Percentiles rank a stretch among this genome's conserved stretches.
These are phyloP conservation scores for Bruguiera hainesii DNA, from an alignment of 441 rosid species.

Conservation along the genomic window DNA sequence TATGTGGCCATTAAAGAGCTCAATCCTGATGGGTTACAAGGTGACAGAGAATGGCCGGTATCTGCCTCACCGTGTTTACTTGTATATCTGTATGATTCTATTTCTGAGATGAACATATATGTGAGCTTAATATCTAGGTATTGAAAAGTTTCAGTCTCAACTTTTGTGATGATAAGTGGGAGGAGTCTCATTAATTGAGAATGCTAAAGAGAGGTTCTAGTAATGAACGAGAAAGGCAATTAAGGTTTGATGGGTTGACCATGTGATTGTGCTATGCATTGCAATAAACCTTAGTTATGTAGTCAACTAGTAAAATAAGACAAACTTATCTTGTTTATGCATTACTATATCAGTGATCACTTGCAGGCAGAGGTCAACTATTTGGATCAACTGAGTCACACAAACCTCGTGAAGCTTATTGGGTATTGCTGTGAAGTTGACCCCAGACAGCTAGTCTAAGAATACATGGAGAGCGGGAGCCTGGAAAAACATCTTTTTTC, in stretches of 20 bases:
- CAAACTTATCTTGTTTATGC: not conserved
- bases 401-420: slow-evolving; percentile 97
- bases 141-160: not conserved
- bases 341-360: slow-evolving; percentile 11
- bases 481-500: slow-evolving; percentile 91
- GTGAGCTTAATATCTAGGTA: not conserved
- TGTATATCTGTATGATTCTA: not conserved
- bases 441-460: slow-evolving; percentile 86
- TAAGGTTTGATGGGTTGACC: no score
- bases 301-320: no score
- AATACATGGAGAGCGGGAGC: slow-evolving; percentile 93
- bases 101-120: not conserved
- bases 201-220: not conserved
- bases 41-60: slow-evolving; percentile 99
- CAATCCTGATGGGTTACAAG: slow-evolving; percentile 89
- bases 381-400: slow-evolving; percentile 88
- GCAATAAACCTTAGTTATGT: no score
- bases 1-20: slow-evolving; percentile 90
- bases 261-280: no score
- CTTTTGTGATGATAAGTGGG: not conserved
- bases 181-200: not conserved
- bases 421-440: slow-evolving; percentile 99
- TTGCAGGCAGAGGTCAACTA: slow-evolving; percentile 94
- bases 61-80: slow-evolving; percentile 16
- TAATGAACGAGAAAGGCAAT: not conserved